phyloP scores from a whole-genome alignment of 148 eudicot species.

The Agrostemma githago region DNA sequence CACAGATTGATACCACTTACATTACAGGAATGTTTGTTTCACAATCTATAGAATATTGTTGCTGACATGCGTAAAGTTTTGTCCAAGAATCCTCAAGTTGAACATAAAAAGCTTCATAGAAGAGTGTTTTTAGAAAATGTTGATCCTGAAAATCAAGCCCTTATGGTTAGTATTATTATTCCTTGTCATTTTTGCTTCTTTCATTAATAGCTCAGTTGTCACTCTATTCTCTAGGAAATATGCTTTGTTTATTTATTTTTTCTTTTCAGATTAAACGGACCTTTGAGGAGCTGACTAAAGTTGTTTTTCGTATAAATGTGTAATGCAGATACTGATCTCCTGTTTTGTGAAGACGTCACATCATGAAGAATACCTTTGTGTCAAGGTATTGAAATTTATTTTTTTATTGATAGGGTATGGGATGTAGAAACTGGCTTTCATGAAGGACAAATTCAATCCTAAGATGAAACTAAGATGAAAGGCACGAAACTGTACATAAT shows the following conservation, averaged over 20 bases:
- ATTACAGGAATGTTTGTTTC: neutral
- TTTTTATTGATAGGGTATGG: neutral
- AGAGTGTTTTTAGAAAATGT: conserved; percentile 81
- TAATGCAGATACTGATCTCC: conserved; percentile 66
- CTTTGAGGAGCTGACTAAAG: conserved; percentile 6
- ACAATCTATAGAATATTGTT: conserved; percentile 62
- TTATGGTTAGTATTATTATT: conserved; percentile 46
- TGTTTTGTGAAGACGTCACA: conserved; percentile 95
- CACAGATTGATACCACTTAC: conserved; percentile 16
- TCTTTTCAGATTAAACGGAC: neutral
- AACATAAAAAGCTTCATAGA: conserved; percentile 89
- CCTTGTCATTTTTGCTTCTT: neutral
- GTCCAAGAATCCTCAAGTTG: conserved; percentile 94
- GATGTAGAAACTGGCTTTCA: neutral
- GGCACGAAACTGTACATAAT: neutral
- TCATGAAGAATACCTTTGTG: conserved; percentile 77
- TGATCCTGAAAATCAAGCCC: conserved; percentile 87
- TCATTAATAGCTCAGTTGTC: neutral
- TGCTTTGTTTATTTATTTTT: neutral
- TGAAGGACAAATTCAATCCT: neutral
- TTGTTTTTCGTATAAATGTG: neutral
- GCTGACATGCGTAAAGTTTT: conserved; percentile 98
- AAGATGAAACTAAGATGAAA: neutral
- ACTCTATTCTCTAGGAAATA: neutral
- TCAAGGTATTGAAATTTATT: conserved; percentile 48